Percentiles rank a stretch among this genome's conserved stretches.
phyloP scores from a whole-genome alignment of 2,329 filamentous ascomycete genomes.

The Cryphonectria japonica region DNA sequence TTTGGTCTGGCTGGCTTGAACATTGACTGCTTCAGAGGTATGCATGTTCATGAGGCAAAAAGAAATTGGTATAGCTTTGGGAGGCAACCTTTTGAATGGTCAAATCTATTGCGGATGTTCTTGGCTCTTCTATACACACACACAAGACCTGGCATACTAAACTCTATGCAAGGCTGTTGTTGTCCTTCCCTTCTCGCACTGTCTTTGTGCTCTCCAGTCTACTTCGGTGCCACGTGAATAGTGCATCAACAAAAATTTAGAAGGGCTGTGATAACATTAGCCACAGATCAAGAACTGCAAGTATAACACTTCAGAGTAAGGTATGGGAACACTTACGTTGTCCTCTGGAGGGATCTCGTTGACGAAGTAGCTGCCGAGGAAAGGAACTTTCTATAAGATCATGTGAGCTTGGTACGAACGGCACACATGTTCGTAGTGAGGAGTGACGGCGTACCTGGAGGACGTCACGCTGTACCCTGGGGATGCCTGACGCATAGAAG shows the following conservation, averaged over 20 bases:
- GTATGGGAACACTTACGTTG: constrained; percentile 54
- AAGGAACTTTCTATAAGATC: constrained; percentile 55
- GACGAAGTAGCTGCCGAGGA: constrained; percentile 55
- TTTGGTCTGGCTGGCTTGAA: not conserved
- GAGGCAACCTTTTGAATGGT: not conserved
- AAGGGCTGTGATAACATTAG: constrained; percentile 14
- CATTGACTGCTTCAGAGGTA: too few species aligned
- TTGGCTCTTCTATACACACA: constrained; percentile 8
- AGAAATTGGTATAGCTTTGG: not conserved
- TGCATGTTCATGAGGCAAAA: not conserved
- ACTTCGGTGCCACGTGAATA: not conserved
- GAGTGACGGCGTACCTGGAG: constrained; percentile 50
- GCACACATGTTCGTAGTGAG: not conserved
- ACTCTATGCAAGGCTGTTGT: constrained; percentile 33
- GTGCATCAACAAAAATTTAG: not conserved
- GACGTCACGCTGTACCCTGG: constrained; percentile 62
- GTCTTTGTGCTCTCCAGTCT: not conserved
- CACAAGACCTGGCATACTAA: constrained; percentile 16
- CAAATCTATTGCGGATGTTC: constrained; percentile 24
- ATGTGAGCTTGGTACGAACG: constrained; percentile 32
- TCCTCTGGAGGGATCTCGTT: constrained; percentile 62
- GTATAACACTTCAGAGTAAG: not conserved
- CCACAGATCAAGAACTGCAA: not conserved
- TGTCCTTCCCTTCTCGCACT: not conserved
- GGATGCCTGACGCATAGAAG: constrained; percentile 65